Evolutionary conservation across 2,329 filamentous ascomycete genomes (phyloP).

Genomic region (Aureobasidium melanogenum): DNA sequence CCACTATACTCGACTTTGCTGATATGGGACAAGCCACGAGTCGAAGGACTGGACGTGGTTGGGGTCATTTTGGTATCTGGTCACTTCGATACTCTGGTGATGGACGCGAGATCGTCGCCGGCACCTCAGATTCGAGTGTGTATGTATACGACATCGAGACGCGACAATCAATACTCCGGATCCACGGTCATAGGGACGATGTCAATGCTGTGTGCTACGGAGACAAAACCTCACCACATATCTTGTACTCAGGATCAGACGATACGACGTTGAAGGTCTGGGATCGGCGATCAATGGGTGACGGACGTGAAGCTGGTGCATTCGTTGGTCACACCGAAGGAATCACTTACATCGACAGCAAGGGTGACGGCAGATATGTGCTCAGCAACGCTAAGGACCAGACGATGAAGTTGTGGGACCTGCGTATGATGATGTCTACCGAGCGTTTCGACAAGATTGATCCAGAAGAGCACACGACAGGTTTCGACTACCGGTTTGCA

Average conservation of each 20-base stretch:
- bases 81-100: slow-evolving; percentile 89
- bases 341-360: slow-evolving; percentile 62
- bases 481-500: slow-evolving; percentile 68
- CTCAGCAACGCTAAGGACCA: slow-evolving; percentile 94
- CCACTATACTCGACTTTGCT: slow-evolving; percentile 67
- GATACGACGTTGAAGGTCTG: slow-evolving; percentile 92
- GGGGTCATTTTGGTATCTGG: slow-evolving; percentile 53
- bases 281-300: slow-evolving; percentile 67
- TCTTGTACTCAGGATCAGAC: slow-evolving; percentile 91
- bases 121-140: slow-evolving; percentile 69
- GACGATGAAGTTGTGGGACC: slow-evolving; percentile 94
- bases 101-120: slow-evolving; percentile 81
- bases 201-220: slow-evolving; percentile 97
- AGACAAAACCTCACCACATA: slow-evolving; percentile 78
- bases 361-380: slow-evolving; percentile 83
- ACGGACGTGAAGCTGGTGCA: slow-evolving; percentile 54
- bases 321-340: slow-evolving; percentile 59
- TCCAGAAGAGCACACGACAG: slow-evolving; percentile 47
- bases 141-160: slow-evolving; percentile 90
- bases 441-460: slow-evolving; percentile 51
- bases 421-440: slow-evolving; percentile 78
- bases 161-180: slow-evolving; percentile 61
- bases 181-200: slow-evolving; percentile 74
- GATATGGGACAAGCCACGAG: slow-evolving; percentile 32
- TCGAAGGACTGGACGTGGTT: slow-evolving; percentile 20